Evolutionary conservation across 148 eudicot genomes (phyloP).

Genomic region (Limonium bicolor): DNA sequence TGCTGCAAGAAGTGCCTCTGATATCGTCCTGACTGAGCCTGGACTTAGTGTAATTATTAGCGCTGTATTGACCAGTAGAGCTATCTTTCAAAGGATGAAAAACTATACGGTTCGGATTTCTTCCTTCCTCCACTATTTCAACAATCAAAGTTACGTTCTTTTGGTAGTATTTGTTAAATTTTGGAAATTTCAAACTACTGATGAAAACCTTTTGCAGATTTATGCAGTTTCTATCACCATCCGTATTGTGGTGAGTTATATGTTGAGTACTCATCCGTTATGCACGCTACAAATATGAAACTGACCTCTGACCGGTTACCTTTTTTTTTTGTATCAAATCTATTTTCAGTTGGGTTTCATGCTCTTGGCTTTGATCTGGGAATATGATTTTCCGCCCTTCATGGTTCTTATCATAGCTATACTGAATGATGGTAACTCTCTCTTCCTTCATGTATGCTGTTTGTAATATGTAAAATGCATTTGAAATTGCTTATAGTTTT

Average conservation of each 20-base stretch:
- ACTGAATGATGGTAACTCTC: slow-evolving; percentile 46
- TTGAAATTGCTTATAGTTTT: not conserved
- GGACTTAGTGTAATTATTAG: slow-evolving; percentile 62
- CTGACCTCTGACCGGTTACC: no score
- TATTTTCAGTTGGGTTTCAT: slow-evolving; percentile 52
- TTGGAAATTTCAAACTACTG: no score
- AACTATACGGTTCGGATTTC: slow-evolving; percentile 37
- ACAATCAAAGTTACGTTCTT: not conserved
- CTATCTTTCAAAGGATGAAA: slow-evolving; percentile 68
- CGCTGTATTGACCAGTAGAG: slow-evolving; percentile 65
- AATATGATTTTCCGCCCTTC: slow-evolving; percentile 71
- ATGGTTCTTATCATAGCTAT: slow-evolving; percentile 67
- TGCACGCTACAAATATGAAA: no score
- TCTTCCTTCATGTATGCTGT: no score
- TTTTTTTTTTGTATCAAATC: no score
- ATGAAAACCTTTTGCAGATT: slow-evolving; percentile 59
- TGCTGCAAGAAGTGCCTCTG: slow-evolving; percentile 66
- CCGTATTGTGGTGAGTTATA: slow-evolving; percentile 51
- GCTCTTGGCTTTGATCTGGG: slow-evolving; percentile 63
- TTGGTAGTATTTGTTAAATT: not conserved
- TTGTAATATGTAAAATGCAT: no score
- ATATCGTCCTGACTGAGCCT: slow-evolving; percentile 61
- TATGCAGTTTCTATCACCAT: slow-evolving; percentile 66
- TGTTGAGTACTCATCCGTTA: no score
- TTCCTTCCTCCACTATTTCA: not conserved